These are phyloP conservation scores for Phytophthora hybrid DNA, from an alignment of 352 stramenopile species.

Conservation along the genomic window DNA sequence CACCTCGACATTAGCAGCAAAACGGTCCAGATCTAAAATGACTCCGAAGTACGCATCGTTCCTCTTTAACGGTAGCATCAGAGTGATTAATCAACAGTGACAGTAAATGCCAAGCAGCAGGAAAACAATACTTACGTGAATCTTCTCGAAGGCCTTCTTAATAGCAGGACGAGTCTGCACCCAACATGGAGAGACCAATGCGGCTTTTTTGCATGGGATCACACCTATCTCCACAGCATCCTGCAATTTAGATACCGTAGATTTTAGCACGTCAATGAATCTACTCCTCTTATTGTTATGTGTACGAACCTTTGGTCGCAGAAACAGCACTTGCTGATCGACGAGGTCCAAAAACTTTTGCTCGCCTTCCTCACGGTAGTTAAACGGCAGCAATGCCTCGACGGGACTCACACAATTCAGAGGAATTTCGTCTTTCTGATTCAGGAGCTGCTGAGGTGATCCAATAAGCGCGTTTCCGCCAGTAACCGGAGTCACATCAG, in stretches of 20 bases:
- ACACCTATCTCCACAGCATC: conserved; percentile 77
- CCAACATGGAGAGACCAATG: conserved; percentile 71
- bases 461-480: conserved; percentile 37
- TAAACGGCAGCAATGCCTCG: conserved; percentile 69
- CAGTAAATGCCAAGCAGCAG: conserved; percentile 1
- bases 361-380: conserved; percentile 62
- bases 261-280: background rate
- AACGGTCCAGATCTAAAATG: conserved; percentile 70
- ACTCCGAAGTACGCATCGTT: conserved; percentile 67
- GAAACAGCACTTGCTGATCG: conserved; percentile 56
- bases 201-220: conserved; percentile 58
- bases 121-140: conserved; percentile 51
- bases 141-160: conserved; percentile 68
- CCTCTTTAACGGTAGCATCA: conserved; percentile 38
- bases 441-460: conserved; percentile 58
- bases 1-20: conserved; percentile 66
- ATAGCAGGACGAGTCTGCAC: conserved; percentile 66
- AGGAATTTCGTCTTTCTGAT: conserved; percentile 46
- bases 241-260: conserved; percentile 23
- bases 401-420: conserved; percentile 62
- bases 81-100: conserved; percentile 3
- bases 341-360: conserved; percentile 74
- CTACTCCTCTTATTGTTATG: background rate
- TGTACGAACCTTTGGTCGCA: conserved; percentile 68
- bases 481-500: conserved; percentile 38